Evolutionary conservation across 108 stramenopile genomes (phyloP), one percentile per base, ranked within the genome.

Genomic region (Nitzschia palea): DNA sequence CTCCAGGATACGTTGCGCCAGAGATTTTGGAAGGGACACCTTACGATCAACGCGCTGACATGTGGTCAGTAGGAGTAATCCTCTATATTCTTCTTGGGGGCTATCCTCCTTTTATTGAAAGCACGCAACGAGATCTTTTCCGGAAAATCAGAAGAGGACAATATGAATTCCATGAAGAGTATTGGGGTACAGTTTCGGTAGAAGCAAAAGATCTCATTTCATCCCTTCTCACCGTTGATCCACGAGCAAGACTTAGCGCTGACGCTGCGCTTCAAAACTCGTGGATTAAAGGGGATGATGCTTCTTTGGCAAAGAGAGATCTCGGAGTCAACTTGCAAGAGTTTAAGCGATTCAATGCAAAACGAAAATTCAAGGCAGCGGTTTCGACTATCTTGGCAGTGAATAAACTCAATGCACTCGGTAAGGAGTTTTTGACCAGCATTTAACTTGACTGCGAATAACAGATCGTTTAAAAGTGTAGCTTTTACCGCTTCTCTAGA

Each of bases 1-100:
- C 98, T 26, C 96, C 95, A 40, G 96, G 96, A 50, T 97, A 98
- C 57, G 96, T 98, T 9, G 95, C 96, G 25, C 97, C 97, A 2
- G 97, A 98, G 84, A 97, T 97, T 65, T 69, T 97, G 14, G 86
- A 83, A 59, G 91, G 92, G 3, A 81, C 66, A 29, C 75, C 84
- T n/a, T 99, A 98, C 68, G 98, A 95, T 66, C 82, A 85, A 63
- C 52, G 85, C 42, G 95, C 95, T 3, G 98, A 99, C 78, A 96
- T 97, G 93, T 99, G 98, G 98, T 84, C 84, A 58, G 80, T 97
- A 14, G 98, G 98, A 28, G 96, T 98, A 33, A 97, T 99, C 67
- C 75, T 91, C 25, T 99, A 97, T 80, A 97, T 97, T 65, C 80
- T 99, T 0, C 79, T 99, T 9, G 97, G 97, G n/a, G 98, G 92